Evolutionary conservation across 1,284 basidiomycete genomes (phyloP), one percentile per base, ranked within the genome.

Genomic region (Moniliella sp.): DNA sequence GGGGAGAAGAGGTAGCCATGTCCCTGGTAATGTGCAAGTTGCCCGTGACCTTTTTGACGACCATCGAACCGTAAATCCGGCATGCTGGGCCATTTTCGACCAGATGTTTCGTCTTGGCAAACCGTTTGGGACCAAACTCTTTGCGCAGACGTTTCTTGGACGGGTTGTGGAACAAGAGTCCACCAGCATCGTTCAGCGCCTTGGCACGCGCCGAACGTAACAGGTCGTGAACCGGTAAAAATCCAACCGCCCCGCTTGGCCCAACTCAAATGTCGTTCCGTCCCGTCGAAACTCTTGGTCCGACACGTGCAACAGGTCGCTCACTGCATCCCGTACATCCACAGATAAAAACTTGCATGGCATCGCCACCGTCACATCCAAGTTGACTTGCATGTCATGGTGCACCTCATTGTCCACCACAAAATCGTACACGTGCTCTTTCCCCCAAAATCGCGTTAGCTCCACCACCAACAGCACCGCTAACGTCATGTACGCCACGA

Each of bases 241-340:
- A 23, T 74, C 72, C 33, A 82, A 66, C 0, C 69, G 57, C 9
- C 73, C 74, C 1, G 84, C 83, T 61, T 81, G 76, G 2, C 76
- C 75, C 9, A 78, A 67, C 41, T 82, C 77, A 52, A 93, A 94
- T 13, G 69, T 64, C 1, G 79, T 57, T 3, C 43, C 45, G 49
- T 97, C 86, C 42, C 84, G 75, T 30, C 69, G 72, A 55, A 94
- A 75, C 21, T 75, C 75, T 1, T 36, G 33, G 37, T 76, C 74
- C 45, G 70, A 83, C 35, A 94, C 69, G 57, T 78, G 80, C 17
- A 94, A 57, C 21, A 84, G 67, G 57, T 97, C 88, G 1, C 88
- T 88, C 4, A 88, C 71, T 0, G 79, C 79, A 60, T 97, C 88
- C 31, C 84, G 68, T 30, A 97, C 62, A 57, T 94, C 88, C 14